phyloP scores from a whole-genome alignment of 225 moss, liverwort and hornwort genomes.

The Physcomitrium patens region DNA sequence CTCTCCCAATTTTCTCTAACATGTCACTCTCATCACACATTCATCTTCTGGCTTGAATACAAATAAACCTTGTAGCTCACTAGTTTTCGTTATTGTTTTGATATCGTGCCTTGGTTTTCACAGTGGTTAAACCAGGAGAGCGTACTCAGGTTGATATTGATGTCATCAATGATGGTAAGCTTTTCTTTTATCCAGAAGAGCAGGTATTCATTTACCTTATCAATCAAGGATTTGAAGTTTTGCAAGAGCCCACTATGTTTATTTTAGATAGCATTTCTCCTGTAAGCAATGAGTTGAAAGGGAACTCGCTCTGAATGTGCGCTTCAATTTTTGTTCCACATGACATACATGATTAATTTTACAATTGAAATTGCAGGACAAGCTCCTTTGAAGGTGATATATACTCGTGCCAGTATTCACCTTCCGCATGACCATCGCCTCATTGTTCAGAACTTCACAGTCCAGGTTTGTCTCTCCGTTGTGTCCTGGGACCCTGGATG shows the following conservation, averaged over 20 bases:
- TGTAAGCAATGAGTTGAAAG: background rate
- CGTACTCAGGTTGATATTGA: conserved; percentile 71
- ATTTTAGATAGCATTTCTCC: background rate
- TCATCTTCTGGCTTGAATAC: background rate
- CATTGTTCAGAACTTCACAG: conserved; percentile 86
- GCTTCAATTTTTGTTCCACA: background rate
- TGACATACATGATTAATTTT: background rate
- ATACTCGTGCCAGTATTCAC: conserved; percentile 73
- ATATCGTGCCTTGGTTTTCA: background rate
- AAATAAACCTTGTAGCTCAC: background rate
- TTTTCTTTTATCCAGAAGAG: background rate
- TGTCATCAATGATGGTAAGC: conserved; percentile 79
- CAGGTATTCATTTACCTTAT: background rate
- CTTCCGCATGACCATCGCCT: conserved; percentile 75
- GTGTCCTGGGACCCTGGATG: background rate
- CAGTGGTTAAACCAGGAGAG: conserved; percentile 88
- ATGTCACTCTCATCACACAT: background rate
- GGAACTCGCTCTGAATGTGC: background rate
- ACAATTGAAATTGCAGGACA: conserved; percentile 47
- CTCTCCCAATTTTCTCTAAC: background rate
- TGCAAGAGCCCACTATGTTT: background rate
- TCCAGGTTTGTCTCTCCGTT: conserved; percentile 51
- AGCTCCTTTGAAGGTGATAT: conserved; percentile 67
- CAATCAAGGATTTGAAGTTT: background rate
- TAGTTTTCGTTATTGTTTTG: background rate